Evolutionary conservation across 805 yeast species (phyloP), one percentile per base, ranked within the genome.

Genomic region (Blastobotrys peoriensis): DNA sequence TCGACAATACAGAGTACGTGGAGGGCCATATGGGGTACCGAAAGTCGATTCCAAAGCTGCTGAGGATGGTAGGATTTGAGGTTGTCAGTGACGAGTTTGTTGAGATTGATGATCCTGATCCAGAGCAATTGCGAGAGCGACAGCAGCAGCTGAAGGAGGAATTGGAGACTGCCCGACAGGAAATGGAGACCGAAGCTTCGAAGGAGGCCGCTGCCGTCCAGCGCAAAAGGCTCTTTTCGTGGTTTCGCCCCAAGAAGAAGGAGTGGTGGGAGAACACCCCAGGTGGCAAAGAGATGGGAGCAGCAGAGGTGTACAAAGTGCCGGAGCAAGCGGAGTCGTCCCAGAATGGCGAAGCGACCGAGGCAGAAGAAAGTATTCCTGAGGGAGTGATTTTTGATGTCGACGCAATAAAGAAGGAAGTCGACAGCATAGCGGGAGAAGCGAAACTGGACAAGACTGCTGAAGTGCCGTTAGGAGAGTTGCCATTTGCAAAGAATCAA

Each of bases 21-120:
- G 88, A 84, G 48, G 98, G 98, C 1, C 98, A 93, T 67, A 86
- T 93, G 96, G 87, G 84, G n/a, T 93, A 93, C 65, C 83, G 98
- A 67, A 83, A 83, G 50, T 88, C 87, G 9, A 87, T 93, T 75
- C 99, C 99, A 1, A 78, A 78, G 54, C 71, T 93, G 36, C 61
- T 93, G 52, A 74, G 75, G 50, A 64, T 67, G 41, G 55, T 86
- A 34, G 89, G 85, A 3, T 83, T 94, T 79, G 83, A 85, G 44
- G 87, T 93, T 3, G 61, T 88, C 35, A 78, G 83, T 50, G 98
- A 93, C 47, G 96, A 89, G 61, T 93, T 93, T 60, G 82, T 85
- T 16, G 98, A 93, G 63, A 89, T 93, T 53, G 97, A 89, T 61
- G 97, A 91, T 59, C 94, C 96, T 0, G 96, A 91, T 62, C 86